phyloP scores from a whole-genome alignment of 1,284 basidiomycete species.

The Ceratobasidium sp. region DNA sequence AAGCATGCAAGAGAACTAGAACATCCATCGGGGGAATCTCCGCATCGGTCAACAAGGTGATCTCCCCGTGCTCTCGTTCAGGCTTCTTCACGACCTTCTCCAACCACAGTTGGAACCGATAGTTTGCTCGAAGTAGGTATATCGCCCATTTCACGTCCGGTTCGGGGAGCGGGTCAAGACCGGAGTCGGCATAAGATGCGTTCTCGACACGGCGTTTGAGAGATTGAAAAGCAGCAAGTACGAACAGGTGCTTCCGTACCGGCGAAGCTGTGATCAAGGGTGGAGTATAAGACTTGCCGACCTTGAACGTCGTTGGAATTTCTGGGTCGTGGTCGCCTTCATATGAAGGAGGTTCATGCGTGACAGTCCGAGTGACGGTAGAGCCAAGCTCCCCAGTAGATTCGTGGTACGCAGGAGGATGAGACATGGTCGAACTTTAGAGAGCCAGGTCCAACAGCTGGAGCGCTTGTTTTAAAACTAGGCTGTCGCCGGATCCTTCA shows the following conservation, averaged over 20 bases:
- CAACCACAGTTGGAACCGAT: constrained; percentile 31
- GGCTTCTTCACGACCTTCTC: constrained; percentile 27
- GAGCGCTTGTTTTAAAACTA: too few species aligned
- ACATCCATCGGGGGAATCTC: constrained; percentile 30
- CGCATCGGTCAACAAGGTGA: constrained; percentile 26
- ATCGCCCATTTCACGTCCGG: constrained; percentile 41
- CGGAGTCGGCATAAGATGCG: constrained; percentile 37
- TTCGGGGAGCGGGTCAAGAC: constrained; percentile 30
- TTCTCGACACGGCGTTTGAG: constrained; percentile 41
- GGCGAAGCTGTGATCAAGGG: constrained; percentile 22
- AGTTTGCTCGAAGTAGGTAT: constrained; percentile 14
- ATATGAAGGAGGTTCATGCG: constrained; percentile 33
- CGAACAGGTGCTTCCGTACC: constrained; percentile 39
- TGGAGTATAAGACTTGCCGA: constrained; percentile 29
- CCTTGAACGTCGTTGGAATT: constrained; percentile 31
- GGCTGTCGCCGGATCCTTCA: too few species aligned
- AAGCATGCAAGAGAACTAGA: constrained; percentile 26
- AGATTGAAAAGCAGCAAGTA: constrained; percentile 37
- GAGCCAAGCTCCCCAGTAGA: constrained; percentile 13
- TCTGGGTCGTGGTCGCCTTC: constrained; percentile 30
- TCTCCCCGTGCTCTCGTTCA: constrained; percentile 27
- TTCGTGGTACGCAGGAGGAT: constrained; percentile 33
- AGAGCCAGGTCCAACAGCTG: background rate
- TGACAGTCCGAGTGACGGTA: constrained; percentile 8
- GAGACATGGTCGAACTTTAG: background rate